Conservation (phyloP, 2,329 filamentous ascomycete species). For the Penicillium sp. region DNA sequence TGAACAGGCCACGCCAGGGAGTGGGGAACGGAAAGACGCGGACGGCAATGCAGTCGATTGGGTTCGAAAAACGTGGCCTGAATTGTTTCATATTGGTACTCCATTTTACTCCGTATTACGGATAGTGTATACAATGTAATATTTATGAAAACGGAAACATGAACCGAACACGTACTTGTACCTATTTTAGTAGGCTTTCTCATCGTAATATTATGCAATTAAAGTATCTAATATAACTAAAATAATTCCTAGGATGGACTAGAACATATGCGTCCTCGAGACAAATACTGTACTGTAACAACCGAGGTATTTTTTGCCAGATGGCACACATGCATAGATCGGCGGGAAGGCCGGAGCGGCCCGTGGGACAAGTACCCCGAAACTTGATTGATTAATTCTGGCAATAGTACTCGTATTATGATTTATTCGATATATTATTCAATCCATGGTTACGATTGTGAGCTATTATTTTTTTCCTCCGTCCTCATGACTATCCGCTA, state of each 20-base stretch:
- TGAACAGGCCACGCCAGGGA: slow-evolving; percentile 19
- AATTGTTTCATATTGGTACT: slow-evolving; percentile 2
- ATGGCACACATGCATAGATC: slow-evolving; percentile 30
- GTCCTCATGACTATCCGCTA: not conserved
- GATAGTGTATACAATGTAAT: not conserved
- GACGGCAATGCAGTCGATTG: slow-evolving; percentile 37
- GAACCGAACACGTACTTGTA: not conserved
- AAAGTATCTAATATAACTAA: too few species aligned
- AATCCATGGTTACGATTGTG: not conserved
- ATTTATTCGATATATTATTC: not conserved
- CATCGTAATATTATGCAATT: not conserved
- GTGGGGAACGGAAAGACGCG: slow-evolving; percentile 36
- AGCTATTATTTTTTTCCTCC: not conserved
- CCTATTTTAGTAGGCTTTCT: not conserved
- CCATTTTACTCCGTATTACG: slow-evolving; percentile 1
- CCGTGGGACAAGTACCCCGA: slow-evolving; percentile 29
- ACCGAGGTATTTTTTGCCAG: slow-evolving; percentile 8
- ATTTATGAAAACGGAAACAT: slow-evolving; percentile 1
- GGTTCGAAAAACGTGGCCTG: slow-evolving; percentile 22
- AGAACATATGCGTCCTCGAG: not conserved
- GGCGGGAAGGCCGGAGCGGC: slow-evolving; percentile 30
- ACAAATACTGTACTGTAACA: not conserved
- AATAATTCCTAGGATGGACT: not conserved
- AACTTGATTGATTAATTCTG: slow-evolving; percentile 10
- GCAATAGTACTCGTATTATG: slow-evolving; percentile 16